These are phyloP conservation scores for Candida broadrunensis DNA, from an alignment of 805 yeast species.

Conservation along the genomic window DNA sequence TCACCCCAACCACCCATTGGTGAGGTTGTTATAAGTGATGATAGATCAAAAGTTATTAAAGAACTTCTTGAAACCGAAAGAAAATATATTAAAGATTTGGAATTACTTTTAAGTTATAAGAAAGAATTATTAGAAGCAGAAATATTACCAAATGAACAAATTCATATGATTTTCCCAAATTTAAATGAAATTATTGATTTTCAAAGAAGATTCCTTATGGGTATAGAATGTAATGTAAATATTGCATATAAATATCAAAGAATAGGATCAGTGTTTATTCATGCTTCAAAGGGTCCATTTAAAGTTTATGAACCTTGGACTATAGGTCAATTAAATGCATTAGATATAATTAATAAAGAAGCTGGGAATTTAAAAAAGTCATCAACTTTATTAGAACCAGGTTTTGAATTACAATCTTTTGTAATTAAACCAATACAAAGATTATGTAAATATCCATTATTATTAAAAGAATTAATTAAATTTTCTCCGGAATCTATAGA, in stretches of 20 bases:
- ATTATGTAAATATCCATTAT: constrained; percentile 88
- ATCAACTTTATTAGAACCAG: constrained; percentile 68
- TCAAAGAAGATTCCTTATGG: constrained; percentile 84
- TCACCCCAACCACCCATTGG: constrained; percentile 4
- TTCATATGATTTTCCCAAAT: constrained; percentile 83
- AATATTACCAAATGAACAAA: constrained; percentile 70
- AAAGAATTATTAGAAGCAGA: constrained; percentile 65
- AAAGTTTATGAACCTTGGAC: constrained; percentile 94
- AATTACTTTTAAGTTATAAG: constrained; percentile 65
- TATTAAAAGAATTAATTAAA: constrained; percentile 73
- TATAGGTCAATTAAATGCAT: constrained; percentile 81
- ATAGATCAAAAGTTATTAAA: constrained; percentile 72
- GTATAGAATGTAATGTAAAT: constrained; percentile 81
- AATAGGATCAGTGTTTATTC: constrained; percentile 84
- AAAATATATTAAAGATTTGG: constrained; percentile 88
- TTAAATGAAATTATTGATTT: constrained; percentile 81
- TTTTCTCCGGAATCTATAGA: constrained; percentile 43
- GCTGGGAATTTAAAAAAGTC: constrained; percentile 53
- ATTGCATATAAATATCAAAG: constrained; percentile 76
- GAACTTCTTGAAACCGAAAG: constrained; percentile 90
- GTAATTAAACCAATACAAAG: constrained; percentile 94
- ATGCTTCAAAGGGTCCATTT: constrained; percentile 76
- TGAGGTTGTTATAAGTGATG: constrained; percentile 42
- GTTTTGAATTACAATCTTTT: constrained; percentile 85
- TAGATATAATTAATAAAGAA: constrained; percentile 71